Percentiles rank a stretch among this genome's conserved stretches.
phyloP scores from a whole-genome alignment of 768 basidiomycete genomes.

The Tylopilus balloui region DNA sequence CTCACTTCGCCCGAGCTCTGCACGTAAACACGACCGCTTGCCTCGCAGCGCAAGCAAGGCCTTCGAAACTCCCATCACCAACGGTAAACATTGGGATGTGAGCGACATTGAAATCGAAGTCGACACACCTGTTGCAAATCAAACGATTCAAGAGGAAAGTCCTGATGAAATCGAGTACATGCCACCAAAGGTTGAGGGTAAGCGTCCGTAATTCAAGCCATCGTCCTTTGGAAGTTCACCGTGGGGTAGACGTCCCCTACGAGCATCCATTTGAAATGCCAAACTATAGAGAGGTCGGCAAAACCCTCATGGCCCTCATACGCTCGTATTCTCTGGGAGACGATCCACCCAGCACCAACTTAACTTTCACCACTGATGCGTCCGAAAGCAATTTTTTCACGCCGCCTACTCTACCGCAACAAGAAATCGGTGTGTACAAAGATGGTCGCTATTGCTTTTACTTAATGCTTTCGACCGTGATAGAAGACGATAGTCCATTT shows the following conservation, averaged over 20 bases:
- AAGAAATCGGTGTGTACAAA: conserved; percentile 20
- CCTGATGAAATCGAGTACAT: conserved; percentile 52
- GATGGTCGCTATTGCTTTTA: neutral
- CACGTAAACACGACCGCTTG: conserved; percentile 56
- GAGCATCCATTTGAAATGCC: conserved; percentile 48
- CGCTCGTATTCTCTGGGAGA: conserved; percentile 36
- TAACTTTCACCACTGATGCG: conserved; percentile 19
- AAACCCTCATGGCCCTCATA: conserved; percentile 33
- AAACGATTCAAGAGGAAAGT: conserved; percentile 30
- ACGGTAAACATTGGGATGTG: conserved; percentile 73
- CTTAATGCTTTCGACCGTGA: neutral
- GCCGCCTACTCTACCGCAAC: conserved; percentile 13
- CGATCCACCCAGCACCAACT: conserved; percentile 12
- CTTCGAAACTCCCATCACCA: conserved; percentile 65
- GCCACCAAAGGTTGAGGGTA: conserved; percentile 49
- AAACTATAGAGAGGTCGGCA: conserved; percentile 42
- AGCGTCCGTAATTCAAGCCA: conserved; percentile 14
- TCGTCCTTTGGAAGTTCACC: conserved; percentile 1
- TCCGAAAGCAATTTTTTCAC: conserved; percentile 24
- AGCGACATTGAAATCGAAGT: conserved; percentile 48
- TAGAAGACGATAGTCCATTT: conserved; percentile 32
- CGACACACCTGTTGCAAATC: conserved; percentile 18
- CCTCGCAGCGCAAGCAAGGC: conserved; percentile 46
- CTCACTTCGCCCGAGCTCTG: conserved; percentile 60
- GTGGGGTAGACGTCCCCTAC: conserved; percentile 36